These are phyloP conservation scores for Penicillium sp. DNA, from an alignment of 2,329 filamentous ascomycete species.

Conservation along the genomic window DNA sequence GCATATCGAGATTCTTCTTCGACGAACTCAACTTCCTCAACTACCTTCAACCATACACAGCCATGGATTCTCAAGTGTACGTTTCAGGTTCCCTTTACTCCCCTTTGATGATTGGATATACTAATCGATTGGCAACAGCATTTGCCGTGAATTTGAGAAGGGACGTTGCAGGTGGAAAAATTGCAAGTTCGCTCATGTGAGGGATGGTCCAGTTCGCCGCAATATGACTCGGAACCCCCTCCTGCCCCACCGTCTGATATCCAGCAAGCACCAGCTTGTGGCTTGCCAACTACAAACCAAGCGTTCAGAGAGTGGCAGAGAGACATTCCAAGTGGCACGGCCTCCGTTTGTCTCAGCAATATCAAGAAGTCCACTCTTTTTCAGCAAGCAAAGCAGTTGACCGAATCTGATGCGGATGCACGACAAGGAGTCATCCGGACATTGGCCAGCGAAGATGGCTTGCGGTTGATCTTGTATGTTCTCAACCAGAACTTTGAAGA, in stretches of 20 bases:
- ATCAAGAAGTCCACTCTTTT: conserved; percentile 23
- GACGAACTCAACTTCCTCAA: background rate
- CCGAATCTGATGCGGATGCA: conserved; percentile 20
- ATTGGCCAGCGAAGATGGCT: conserved; percentile 31
- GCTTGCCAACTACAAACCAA: background rate
- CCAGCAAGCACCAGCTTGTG: background rate
- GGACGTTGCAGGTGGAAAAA: conserved; percentile 7
- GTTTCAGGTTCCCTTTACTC: background rate
- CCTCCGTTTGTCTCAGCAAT: background rate
- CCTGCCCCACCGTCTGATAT: background rate
- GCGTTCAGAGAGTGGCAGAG: conserved; percentile 8
- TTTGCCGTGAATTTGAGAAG: conserved; percentile 10
- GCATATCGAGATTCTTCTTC: background rate
- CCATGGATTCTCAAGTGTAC: background rate
- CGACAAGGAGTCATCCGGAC: conserved; percentile 30
- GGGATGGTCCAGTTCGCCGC: background rate
- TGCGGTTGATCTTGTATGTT: conserved; percentile 30
- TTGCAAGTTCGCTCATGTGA: conserved; percentile 17
- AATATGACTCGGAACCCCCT: background rate
- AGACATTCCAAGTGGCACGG: background rate
- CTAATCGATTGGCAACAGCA: background rate
- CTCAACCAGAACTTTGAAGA: conserved; percentile 20
- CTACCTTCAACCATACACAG: background rate
- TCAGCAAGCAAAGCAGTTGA: conserved; percentile 22
- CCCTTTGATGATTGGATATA: background rate